phyloP scores from a whole-genome alignment of 2,329 filamentous ascomycete genomes.

The Periconia sp. region DNA sequence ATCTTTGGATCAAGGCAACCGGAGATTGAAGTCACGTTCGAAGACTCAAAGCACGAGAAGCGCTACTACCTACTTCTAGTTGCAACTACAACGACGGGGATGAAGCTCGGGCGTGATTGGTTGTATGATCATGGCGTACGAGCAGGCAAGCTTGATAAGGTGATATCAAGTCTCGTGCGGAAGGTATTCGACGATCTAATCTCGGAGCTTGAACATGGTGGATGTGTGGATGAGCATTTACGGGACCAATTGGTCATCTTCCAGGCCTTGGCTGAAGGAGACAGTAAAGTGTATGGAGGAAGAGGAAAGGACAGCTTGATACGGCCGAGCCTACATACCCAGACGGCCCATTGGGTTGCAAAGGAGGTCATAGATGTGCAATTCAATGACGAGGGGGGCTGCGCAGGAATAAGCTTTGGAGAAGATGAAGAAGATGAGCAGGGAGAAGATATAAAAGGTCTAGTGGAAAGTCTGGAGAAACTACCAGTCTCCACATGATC shows the following conservation, averaged over 20 bases:
- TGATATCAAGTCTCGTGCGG: slow-evolving; percentile 47
- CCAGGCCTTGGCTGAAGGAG: slow-evolving; percentile 59
- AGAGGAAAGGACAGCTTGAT: slow-evolving; percentile 24
- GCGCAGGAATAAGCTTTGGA: slow-evolving; percentile 43
- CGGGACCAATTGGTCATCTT: slow-evolving; percentile 66
- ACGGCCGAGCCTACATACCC: slow-evolving; percentile 51
- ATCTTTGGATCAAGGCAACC: slow-evolving; percentile 23
- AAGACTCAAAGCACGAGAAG: slow-evolving; percentile 52
- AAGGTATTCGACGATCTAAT: slow-evolving; percentile 53
- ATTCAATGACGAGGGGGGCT: slow-evolving; percentile 46
- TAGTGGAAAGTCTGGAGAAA: slow-evolving; percentile 7
- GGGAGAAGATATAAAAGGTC: neutral
- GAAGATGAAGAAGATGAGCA: neutral
- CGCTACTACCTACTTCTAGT: slow-evolving; percentile 62
- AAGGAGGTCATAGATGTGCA: slow-evolving; percentile 44
- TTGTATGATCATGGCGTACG: slow-evolving; percentile 49
- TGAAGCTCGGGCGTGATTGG: slow-evolving; percentile 59
- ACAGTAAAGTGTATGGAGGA: slow-evolving; percentile 42
- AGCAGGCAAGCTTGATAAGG: slow-evolving; percentile 26
- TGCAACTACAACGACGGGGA: slow-evolving; percentile 56
- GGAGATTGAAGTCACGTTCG: slow-evolving; percentile 37
- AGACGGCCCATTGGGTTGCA: slow-evolving; percentile 55
- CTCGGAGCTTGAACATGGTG: slow-evolving; percentile 52
- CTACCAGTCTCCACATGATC: slow-evolving; percentile 1
- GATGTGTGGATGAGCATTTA: slow-evolving; percentile 62